A percentile compares a stretch with the other conserved stretches of the same genome.
Conservation (phyloP, 352 stramenopile species). For the Pythium aquatile region DNA sequence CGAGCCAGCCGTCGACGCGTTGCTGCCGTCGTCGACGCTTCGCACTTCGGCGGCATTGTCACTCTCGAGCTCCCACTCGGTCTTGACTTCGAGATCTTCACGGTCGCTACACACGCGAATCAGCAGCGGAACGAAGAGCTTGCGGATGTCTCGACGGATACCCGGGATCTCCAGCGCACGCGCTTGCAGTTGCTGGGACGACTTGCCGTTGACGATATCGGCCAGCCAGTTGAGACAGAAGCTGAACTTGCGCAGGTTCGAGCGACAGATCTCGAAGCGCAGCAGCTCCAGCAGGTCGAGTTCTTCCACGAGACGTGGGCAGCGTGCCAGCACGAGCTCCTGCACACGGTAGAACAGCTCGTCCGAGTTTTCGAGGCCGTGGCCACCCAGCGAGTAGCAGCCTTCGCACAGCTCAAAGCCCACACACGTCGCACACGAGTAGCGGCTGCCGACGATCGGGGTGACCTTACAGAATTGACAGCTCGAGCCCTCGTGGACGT, state of each 20-base stretch:
- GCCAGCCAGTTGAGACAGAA: constrained; percentile 84
- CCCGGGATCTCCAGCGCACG: constrained; percentile 76
- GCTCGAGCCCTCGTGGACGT: constrained; percentile 67
- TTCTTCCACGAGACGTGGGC: constrained; percentile 55
- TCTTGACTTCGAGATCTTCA: constrained; percentile 83
- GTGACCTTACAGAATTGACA: constrained; percentile 82
- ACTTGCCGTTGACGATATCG: constrained; percentile 80
- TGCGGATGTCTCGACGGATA: constrained; percentile 75
- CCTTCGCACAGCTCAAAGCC: constrained; percentile 80
- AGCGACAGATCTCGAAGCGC: constrained; percentile 84
- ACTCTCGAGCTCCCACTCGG: constrained; percentile 81
- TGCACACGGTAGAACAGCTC: constrained; percentile 83
- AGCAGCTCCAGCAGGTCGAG: constrained; percentile 77
- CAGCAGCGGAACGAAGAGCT: constrained; percentile 78
- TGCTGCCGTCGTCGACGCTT: constrained; percentile 38
- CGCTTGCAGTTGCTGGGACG: constrained; percentile 66
- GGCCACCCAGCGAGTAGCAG: constrained; percentile 78
- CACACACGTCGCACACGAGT: constrained; percentile 75
- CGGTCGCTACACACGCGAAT: constrained; percentile 76
- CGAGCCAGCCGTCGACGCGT: neutral
- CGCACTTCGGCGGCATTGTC: constrained; percentile 67
- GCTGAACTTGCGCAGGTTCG: constrained; percentile 83
- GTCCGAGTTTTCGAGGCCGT: constrained; percentile 83
- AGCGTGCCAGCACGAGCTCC: constrained; percentile 69
- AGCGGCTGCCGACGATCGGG: constrained; percentile 74